Percentiles rank a stretch among this genome's conserved stretches.
Evolutionary conservation across 495 filamentous ascomycete genomes (phyloP).

Genomic region (Clavariopsis aquatica): DNA sequence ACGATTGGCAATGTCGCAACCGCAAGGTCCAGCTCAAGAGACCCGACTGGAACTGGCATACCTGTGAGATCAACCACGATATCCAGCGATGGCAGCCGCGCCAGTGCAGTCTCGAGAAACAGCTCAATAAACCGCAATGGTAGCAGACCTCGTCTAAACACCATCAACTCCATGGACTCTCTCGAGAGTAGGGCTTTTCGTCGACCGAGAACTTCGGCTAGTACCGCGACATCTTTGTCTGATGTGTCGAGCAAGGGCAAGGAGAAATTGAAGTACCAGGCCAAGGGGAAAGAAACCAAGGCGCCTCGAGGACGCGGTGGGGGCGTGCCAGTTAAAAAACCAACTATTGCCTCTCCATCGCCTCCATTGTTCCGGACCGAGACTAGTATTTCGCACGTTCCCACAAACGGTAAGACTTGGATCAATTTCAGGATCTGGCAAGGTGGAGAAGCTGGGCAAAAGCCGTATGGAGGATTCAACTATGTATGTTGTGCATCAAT

Average conservation of each 20-base stretch:
- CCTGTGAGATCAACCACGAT: conserved; percentile 23
- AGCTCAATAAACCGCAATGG: conserved; percentile 20
- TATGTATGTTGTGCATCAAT: conserved; percentile 18
- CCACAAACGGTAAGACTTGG: conserved; percentile 31
- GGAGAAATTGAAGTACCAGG: conserved; percentile 34
- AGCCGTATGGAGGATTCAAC: conserved; percentile 37
- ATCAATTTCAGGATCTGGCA: conserved; percentile 38
- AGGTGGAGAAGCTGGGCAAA: conserved; percentile 28
- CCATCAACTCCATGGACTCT: conserved; percentile 21
- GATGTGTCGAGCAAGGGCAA: conserved; percentile 16
- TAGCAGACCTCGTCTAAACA: conserved; percentile 16
- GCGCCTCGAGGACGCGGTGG: conserved; percentile 39
- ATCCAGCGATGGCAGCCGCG: conserved; percentile 30
- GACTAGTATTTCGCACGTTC: conserved; percentile 3
- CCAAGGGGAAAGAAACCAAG: conserved; percentile 35
- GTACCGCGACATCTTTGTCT: conserved; percentile 20
- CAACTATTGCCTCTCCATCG: conserved; percentile 8
- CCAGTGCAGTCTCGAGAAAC: conserved; percentile 16
- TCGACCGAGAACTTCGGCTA: conserved; percentile 23
- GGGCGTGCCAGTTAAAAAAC: conserved; percentile 35
- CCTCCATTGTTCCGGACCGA: conserved; percentile 24
- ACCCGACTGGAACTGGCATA: conserved; percentile 2
- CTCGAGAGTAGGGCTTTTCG: conserved; percentile 11
- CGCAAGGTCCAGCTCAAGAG: background rate
- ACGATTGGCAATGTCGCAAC: background rate